Evolutionary conservation across 2,329 filamentous ascomycete genomes (phyloP), one percentile per base, ranked within the genome.

Genomic region (Gaeumannomyces tritici): DNA sequence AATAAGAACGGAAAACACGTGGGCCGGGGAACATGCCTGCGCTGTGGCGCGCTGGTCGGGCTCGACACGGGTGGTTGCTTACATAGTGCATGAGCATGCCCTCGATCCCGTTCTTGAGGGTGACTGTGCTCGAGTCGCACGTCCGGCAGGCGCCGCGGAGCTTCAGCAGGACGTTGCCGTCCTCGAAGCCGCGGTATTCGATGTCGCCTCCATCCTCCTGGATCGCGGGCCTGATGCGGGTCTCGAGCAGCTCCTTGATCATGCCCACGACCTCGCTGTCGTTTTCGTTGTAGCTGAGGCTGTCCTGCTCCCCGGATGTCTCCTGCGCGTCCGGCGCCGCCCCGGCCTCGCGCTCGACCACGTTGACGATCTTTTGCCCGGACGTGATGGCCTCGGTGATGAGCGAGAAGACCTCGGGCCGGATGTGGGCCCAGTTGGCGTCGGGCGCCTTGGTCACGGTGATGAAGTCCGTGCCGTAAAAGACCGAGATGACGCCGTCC

Each of bases 151-250:
- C 95, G 21, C 95, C 95, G 59, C 93, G 83, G 69, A 99, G 77
- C 81, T 96, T 97, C 70, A 96, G 73, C 69, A 86, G 73, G n/a
- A 96, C 95, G 65, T 89, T 84, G 0, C 95, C 95, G 68, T 91
- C 83, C 67, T 92, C 84, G 70, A 98, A 98, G 1, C 93, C 93
- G 24, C 90, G 82, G 73, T 93, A 96, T 74, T 99, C 95, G 70
- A 99, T 98, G 73, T 99, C 95, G 57, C 95, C 95, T 59, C 95
- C 95, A 69, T 99, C 95, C 73, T 98, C 95, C 74, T 98, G 95
- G 66, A 99, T 99, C 1, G 93, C 90, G 0, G 95, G 95, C 56
- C 95, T 84, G 71, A 99, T 96, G 65, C 95, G 83, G 29, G 95
- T 99, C 76, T 99, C 95, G 47, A 99, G 81, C 35, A 99, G 79